Evolutionary conservation across 1,284 basidiomycete genomes (phyloP), one percentile per base, ranked within the genome.

Genomic region (Irpex rosettiformis): DNA sequence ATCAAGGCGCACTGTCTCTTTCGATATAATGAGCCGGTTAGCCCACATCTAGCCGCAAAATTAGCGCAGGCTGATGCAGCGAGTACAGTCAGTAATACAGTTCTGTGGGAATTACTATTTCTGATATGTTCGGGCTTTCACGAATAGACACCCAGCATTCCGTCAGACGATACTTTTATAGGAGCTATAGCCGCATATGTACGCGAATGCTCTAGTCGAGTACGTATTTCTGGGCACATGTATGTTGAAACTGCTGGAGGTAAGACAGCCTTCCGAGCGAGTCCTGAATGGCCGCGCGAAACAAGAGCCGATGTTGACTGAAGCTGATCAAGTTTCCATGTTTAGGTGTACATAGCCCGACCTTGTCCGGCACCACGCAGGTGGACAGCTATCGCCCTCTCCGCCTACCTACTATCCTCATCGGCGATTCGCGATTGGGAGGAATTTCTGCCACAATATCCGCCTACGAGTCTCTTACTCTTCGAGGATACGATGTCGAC

Each of bases 161-260:
- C 84, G 16, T 76, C 86, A 0, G 84, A 97, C 66, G 77, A 82
- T 18, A 83, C 84, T 2, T 85, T 98, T 47, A 79, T 91, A 8
- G 79, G 80, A 27, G 81, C 88, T 11, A 79, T 96, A 4, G 82
- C 87, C 1, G 74, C 74, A 29, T 83, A 89, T 67, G 84, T 92
- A 10, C 75, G 79, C 22, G 62, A 73, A 51, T 84, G 82, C 62
- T 85, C 86, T 4, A 52, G 66, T 5, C 60, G 61, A 8, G 43
- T 53, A 21, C 52, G 53, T 30, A 60, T 62, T n/a, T 66, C 67
- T 11, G 80, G 81, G 3, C 83, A 88, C 66, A 84, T 96, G 76
- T 98, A 91, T 68, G 76, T 98, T 49, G 96, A 99, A 75, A 96
- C 96, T 4, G 96, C 95, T 6, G 96, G 96, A 79, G 94, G 93